Base-by-base conservation (phyloP, 495 filamentous ascomycete species). In the Achaetomiella virescens region DNA sequence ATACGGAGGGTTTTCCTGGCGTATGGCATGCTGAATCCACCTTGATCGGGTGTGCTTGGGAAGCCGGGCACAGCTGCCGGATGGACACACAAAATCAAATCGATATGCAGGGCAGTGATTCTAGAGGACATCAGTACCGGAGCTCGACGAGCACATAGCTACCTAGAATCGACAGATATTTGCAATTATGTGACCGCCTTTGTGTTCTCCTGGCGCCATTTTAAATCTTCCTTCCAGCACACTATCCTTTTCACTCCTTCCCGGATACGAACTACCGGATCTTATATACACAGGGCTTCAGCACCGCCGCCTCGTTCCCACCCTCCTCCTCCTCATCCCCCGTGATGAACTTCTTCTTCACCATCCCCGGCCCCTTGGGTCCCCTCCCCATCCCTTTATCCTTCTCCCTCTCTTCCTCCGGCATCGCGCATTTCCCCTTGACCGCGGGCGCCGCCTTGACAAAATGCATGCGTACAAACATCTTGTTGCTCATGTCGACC, bases 231-330 rank as follows among this genome's bases (percentile, higher is more conserved):
- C 44, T 31, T 14, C n/a, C 15, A 14, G 12, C 27, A 36, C 18
- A 25, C n/a, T 25, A 46, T 41, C 22, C 18, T 9, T 4, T 0
- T 2, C n/a, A 38, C 7, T 17, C n/a, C 6, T 15, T 10, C 22
- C 24, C 43, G 6, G 2, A 4, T 11, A 14, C 7, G 10, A 12
- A 9, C 56, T 71, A 96, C 61, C 92, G 81, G 52, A 91, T 78
- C 78, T 97, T 98, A 66, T 98, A 98, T 48, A 97, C 87, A 75
- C 95, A 98, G 15, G 93, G 95, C 77, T 98, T 97, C 52, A 98
- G 70, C 48, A 95, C 84, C 58, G 76, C 79, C 35, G 78, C 80
- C 68, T 87, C 88, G 52, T 81, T 66, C n/a, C 68, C 68, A 53
- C 75, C 68, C 15, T 72, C 77, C 54, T 78, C 74, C n/a, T 78